A percentile compares a stretch with the other conserved stretches of the same genome.
These are phyloP conservation scores for Penstemon barbatus DNA, from an alignment of 257 asterid genomes.

Conservation along the genomic window DNA sequence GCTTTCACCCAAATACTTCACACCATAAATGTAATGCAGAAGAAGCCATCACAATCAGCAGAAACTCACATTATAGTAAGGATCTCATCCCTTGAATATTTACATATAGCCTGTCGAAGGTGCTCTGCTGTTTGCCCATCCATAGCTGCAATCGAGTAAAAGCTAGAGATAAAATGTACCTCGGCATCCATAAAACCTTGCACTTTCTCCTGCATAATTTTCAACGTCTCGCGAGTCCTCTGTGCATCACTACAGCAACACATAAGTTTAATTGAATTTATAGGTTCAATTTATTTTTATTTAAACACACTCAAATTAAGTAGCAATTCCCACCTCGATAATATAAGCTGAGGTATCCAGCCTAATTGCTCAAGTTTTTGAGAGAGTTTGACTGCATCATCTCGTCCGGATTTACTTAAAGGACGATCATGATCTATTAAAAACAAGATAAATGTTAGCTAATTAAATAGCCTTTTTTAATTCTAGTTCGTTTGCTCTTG, in stretches of 20 bases:
- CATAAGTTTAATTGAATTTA: conserved; percentile 13
- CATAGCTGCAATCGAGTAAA: conserved; percentile 95
- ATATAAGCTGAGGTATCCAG: conserved; percentile 86
- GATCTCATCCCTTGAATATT: conserved; percentile 67
- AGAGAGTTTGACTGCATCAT: conserved; percentile 72
- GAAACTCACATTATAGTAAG: conserved; percentile 80
- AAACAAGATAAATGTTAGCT: conserved; percentile 13
- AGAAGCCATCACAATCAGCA: conserved; percentile 25
- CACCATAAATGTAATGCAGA: conserved; percentile 13
- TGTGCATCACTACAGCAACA: conserved; percentile 71
- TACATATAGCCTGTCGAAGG: conserved; percentile 63
- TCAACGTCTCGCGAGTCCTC: conserved; percentile 80
- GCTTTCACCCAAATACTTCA: not conserved
- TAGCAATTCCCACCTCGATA: conserved; percentile 60
- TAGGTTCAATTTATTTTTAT: conserved; percentile 3
- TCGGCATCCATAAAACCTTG: conserved; percentile 73
- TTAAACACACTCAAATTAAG: conserved; percentile 9
- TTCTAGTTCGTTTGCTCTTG: not conserved
- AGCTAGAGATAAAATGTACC: conserved; percentile 79
- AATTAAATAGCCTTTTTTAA: not conserved
- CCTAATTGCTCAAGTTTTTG: conserved; percentile 76
- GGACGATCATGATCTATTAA: conserved; percentile 93
- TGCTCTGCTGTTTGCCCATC: conserved; percentile 97
- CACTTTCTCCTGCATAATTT: conserved; percentile 83
- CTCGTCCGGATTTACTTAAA: conserved; percentile 72